Evolutionary conservation across 148 eudicot species (phyloP).

Genomic region (Chenopodium formosanum): DNA sequence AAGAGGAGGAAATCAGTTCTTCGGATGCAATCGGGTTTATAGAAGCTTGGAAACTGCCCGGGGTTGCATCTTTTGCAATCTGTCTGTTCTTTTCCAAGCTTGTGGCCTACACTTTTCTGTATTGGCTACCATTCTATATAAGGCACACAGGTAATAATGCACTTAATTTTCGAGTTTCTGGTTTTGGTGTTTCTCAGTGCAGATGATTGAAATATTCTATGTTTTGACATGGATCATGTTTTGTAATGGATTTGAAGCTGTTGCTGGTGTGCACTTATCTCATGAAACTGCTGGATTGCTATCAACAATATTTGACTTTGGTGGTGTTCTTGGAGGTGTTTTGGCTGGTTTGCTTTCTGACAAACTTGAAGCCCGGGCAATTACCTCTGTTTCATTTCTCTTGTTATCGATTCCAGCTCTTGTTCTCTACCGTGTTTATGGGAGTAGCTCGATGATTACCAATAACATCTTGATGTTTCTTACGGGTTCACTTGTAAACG

Average conservation of each 20-base stretch:
- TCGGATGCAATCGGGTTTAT: constrained; percentile 74
- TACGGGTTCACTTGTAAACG: constrained; percentile 81
- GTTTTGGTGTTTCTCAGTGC: constrained; percentile 9
- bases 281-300: constrained; percentile 85
- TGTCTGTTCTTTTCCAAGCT: constrained; percentile 96
- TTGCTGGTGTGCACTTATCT: constrained; percentile 83
- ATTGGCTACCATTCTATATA: constrained; percentile 95
- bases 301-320: constrained; percentile 82
- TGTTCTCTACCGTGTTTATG: constrained; percentile 63
- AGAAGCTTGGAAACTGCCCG: constrained; percentile 89
- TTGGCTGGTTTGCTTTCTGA: constrained; percentile 76
- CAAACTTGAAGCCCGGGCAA: constrained; percentile 72
- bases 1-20: constrained; percentile 16
- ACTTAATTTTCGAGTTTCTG: background rate
- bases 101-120: constrained; percentile 92
- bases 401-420: constrained; percentile 73
- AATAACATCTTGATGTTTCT: constrained; percentile 65
- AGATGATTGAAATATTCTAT: background rate
- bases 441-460: constrained; percentile 64
- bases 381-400: constrained; percentile 63
- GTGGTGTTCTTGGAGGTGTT: constrained; percentile 87
- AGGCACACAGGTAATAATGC: constrained; percentile 73
- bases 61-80: constrained; percentile 78
- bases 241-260: constrained; percentile 50
- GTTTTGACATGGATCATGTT: constrained; percentile 12